Evolutionary conservation across 177 flowering plant genomes (phyloP), one percentile per base, ranked within the genome.

Genomic region (Vitis hybrid): DNA sequence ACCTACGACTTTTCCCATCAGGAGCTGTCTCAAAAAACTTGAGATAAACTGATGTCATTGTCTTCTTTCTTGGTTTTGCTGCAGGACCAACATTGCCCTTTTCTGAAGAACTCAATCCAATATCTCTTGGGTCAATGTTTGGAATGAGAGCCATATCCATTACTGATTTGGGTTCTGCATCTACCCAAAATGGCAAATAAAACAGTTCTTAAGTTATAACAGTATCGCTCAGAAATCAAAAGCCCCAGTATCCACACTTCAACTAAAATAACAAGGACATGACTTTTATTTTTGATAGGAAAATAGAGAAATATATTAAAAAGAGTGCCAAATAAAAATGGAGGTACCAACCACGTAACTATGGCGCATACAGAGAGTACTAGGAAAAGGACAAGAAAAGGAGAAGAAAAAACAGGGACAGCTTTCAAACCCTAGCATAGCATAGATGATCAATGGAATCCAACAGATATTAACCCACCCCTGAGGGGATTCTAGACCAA

Each of bases 41-140:
- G 51, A 95, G 94, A 84, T 89, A 95, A 56, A 95, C 83, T 49
- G 99, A 95, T 49, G 97, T 95, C 97, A 92, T 90, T 51, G 97
- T 89, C 85, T 95, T 95, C 82, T 91, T 95, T 71, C 95, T 85
- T 55, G 91, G 88, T 75, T 90, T 92, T 11, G 79, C 66, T 44
- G 82, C 24, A 68, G 80, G 76, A 72, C 67, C 61, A 59, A 69
- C 66, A 81, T 74, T 91, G 64, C 71, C 92, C 75, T 90, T 92
- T 66, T 92, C 99, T 49, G 90, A 83, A 75, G 91, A 82, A 61
- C 83, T 84, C 75, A 88, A 73, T 52, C 86, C 90, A 81, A 83
- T 79, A 73, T 83, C 91, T 66, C 84, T 73, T 51, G 90, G 81
- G 67, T 90, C 92, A 33, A 85, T 74, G 28, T 17, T 67, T 62